Percentiles rank a stretch among this genome's conserved stretches.
These are phyloP conservation scores for Paramecium biaurelia DNA, from an alignment of 73 alveolate species.

Conservation along the genomic window DNA sequence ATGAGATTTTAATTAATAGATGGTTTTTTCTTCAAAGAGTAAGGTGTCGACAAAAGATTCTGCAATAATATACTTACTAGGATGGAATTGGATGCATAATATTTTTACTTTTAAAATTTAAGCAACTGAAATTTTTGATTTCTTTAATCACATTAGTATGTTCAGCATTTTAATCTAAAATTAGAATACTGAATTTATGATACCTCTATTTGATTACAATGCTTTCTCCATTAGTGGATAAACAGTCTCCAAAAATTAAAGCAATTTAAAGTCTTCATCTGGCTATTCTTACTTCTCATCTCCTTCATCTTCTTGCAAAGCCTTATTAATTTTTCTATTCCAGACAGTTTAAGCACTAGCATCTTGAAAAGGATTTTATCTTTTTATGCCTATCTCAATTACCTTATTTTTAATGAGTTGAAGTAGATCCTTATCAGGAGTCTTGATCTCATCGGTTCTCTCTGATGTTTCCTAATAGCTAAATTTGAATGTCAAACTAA, in stretches of 20 bases:
- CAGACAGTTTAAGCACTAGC: slow-evolving; percentile 55
- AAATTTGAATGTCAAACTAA: slow-evolving; percentile 53
- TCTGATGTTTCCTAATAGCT: slow-evolving; percentile 61
- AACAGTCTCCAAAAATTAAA: slow-evolving; percentile 42
- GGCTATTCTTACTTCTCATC: slow-evolving; percentile 19
- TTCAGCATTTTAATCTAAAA: slow-evolving; percentile 45
- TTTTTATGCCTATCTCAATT: slow-evolving; percentile 58
- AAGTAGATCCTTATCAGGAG: slow-evolving; percentile 54
- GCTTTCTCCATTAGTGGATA: slow-evolving; percentile 90
- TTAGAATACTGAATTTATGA: neutral
- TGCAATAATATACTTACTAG: slow-evolving; percentile 75
- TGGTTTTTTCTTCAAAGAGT: slow-evolving; percentile 78
- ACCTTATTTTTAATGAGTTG: slow-evolving; percentile 50
- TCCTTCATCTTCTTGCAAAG: slow-evolving; percentile 45
- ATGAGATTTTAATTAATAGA: slow-evolving; percentile 57
- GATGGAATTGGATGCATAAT: slow-evolving; percentile 81
- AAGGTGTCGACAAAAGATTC: slow-evolving; percentile 81
- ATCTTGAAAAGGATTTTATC: slow-evolving; percentile 49
- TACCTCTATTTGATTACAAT: slow-evolving; percentile 83
- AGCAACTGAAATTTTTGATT: slow-evolving; percentile 58
- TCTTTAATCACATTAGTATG: slow-evolving; percentile 64
- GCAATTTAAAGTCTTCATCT: slow-evolving; percentile 49
- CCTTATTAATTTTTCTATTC: slow-evolving; percentile 65
- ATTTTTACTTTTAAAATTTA: slow-evolving; percentile 77
- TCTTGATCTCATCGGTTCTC: slow-evolving; percentile 49